phyloP scores from a whole-genome alignment of 1,139 yeast genomes.

The Yamadazyma songkhlaensis region DNA sequence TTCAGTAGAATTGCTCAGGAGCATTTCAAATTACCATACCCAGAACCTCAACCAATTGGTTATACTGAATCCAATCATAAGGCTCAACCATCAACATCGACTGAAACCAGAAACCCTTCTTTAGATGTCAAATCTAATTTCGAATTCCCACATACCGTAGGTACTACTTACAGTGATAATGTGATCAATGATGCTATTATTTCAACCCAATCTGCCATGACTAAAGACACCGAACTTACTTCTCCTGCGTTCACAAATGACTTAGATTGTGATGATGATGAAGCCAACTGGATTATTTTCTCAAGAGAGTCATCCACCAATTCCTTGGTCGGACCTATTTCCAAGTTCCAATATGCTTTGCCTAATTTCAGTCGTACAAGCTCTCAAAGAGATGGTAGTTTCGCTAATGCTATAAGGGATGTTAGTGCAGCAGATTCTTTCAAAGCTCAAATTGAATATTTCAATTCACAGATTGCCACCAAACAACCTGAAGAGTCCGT shows the following conservation, averaged over 20 bases:
- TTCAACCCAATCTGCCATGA: too few relatives aligned
- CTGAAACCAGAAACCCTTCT: conserved; percentile 9
- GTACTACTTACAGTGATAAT: not conserved
- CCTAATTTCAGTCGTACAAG: conserved; percentile 3
- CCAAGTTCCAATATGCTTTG: conserved; percentile 6
- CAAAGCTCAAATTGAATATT: conserved; percentile 11
- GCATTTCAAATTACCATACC: not conserved
- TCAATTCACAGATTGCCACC: conserved; percentile 10
- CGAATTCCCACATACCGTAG: conserved; percentile 12
- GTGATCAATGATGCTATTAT: not conserved
- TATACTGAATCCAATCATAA: not conserved
- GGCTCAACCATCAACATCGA: not conserved
- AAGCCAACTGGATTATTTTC: conserved; percentile 36
- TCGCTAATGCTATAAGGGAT: conserved; percentile 11
- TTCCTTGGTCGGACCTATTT: not conserved
- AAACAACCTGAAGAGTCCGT: conserved; percentile 17
- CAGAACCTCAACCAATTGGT: not conserved
- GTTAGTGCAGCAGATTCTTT: conserved; percentile 17
- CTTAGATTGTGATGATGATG: conserved; percentile 23
- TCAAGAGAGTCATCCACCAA: conserved; percentile 15
- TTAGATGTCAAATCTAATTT: conserved; percentile 18
- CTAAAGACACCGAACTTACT: not conserved
- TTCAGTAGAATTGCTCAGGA: not conserved
- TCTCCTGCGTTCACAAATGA: not conserved
- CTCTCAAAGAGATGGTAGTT: conserved; percentile 9